A percentile compares a stretch with the other conserved stretches of the same genome.
phyloP scores from a whole-genome alignment of 108 stramenopile species.

The Chaetoceros tenuissimus region DNA sequence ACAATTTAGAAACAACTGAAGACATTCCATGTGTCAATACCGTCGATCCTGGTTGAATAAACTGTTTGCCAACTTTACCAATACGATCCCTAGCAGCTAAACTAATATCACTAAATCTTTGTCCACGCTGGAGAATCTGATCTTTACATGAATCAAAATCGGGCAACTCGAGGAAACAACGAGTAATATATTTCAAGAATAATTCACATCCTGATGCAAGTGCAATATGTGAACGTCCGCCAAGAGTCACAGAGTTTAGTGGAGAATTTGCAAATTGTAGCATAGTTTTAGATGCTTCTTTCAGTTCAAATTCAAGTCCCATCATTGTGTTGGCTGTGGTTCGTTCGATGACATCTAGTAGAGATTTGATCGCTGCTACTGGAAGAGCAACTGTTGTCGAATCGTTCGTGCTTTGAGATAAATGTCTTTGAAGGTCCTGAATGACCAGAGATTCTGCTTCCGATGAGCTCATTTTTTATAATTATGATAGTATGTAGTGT shows the following conservation, averaged over 20 bases:
- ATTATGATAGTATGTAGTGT: too few relatives aligned
- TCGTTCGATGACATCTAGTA: constrained; percentile 78
- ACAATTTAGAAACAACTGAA: constrained; percentile 74
- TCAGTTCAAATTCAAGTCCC: constrained; percentile 76
- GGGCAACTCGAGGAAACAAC: constrained; percentile 69
- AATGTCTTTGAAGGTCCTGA: constrained; percentile 1
- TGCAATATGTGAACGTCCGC: constrained; percentile 54
- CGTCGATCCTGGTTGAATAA: constrained; percentile 81
- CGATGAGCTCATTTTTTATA: too few relatives aligned
- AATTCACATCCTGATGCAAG: constrained; percentile 67
- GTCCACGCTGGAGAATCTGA: constrained; percentile 80
- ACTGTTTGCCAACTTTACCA: constrained; percentile 70
- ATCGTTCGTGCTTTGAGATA: neutral
- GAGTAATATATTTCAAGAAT: constrained; percentile 84
- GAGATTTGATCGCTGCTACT: constrained; percentile 78
- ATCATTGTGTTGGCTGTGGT: constrained; percentile 78
- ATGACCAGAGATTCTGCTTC: neutral
- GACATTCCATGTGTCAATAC: constrained; percentile 90
- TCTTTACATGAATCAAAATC: constrained; percentile 73
- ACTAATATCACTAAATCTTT: constrained; percentile 80
- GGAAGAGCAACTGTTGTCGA: constrained; percentile 50
- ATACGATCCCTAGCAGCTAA: constrained; percentile 84
- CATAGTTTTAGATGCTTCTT: constrained; percentile 54
- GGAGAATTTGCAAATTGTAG: constrained; percentile 35
- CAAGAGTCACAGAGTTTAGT: constrained; percentile 10